phyloP scores from a whole-genome alignment of 106 monocot genomes.

The Narthecium ossifragum region DNA sequence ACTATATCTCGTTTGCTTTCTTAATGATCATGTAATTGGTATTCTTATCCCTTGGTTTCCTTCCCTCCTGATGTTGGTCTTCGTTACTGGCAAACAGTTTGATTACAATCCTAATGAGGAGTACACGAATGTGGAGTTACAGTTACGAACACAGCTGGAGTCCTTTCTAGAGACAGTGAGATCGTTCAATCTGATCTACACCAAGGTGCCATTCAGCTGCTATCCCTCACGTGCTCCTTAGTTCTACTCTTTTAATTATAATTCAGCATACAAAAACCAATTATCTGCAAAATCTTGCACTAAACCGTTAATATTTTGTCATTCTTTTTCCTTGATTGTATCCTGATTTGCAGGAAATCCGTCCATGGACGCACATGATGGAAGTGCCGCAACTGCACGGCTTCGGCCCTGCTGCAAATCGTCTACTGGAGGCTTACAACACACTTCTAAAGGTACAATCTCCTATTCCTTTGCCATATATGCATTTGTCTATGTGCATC shows the following conservation, averaged over 20 bases:
- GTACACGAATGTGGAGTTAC: conserved; percentile 70
- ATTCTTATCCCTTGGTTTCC: too few relatives aligned
- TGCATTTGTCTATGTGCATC: not conserved
- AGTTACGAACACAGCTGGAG: conserved; percentile 67
- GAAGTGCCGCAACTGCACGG: conserved; percentile 98
- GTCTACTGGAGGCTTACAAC: conserved; percentile 89
- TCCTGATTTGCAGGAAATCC: conserved; percentile 62
- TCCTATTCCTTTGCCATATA: not conserved
- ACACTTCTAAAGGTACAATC: conserved; percentile 63
- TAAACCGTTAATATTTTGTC: too few relatives aligned
- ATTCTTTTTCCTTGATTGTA: not conserved
- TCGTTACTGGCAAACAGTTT: conserved; percentile 40
- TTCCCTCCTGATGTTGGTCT: conserved; percentile 6
- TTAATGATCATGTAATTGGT: too few relatives aligned
- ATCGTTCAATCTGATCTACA: conserved; percentile 82
- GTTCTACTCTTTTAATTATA: not conserved
- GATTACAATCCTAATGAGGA: conserved; percentile 97
- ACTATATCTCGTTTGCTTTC: too few relatives aligned
- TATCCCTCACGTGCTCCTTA: too few relatives aligned
- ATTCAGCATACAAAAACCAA: too few relatives aligned
- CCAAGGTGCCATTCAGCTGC: conserved; percentile 54
- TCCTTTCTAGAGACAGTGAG: conserved; percentile 90
- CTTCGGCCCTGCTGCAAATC: conserved; percentile 96
- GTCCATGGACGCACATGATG: conserved; percentile 99
- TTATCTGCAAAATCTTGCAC: too few relatives aligned